Base-by-base conservation (phyloP, 2,329 filamentous ascomycete species). In the Phialocephala sp. region DNA sequence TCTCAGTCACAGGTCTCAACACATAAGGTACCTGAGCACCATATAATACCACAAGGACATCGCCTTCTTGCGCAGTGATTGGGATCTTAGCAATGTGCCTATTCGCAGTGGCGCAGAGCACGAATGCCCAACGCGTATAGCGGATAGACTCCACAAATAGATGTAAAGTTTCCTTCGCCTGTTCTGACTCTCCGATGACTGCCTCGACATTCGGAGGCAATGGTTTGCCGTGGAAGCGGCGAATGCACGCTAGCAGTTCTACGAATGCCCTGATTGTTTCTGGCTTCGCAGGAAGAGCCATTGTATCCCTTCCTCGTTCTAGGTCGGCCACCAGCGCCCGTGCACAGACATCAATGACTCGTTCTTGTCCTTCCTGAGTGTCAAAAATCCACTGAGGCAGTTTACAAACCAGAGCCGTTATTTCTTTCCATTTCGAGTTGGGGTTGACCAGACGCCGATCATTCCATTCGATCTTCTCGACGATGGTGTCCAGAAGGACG, bases 341-440 rank as follows among this genome's bases (percentile, higher is more conserved):
- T 12, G 20, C 47, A 24, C n/a, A 54, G 8, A 12, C 15, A 32
- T 24, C 27, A 20, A 50, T 11, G 2, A 3, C 45, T 22, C 24
- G 45, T 50, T 50, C 45, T 22, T 50, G 9, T 52, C 11, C 24
- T 20, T 52, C n/a, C 2, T 20, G 24, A 52, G 12, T n/a, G 3
- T 54, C 57, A 45, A 59, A 45, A 15, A 59, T 59, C 36, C 36
- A 43, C 11, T 59, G 36, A 18, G 57, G 57, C 8, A 45, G n/a
- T 45, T 32, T 11, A 6, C 18, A 27, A 27, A 59, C 9, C 9
- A 59, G 18, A 41, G 35, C 22, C 20, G 14, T 27, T 22, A 59
- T 9, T 4, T 24, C 39, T 59, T n/a, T 35, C n/a, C 36, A 52
- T 22, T 14, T 20, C n/a, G 45, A 52, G n/a, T 20, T 20, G 2